Conservation (phyloP, 2,329 filamentous ascomycete genomes). For the Aspergillus neotritici region DNA sequence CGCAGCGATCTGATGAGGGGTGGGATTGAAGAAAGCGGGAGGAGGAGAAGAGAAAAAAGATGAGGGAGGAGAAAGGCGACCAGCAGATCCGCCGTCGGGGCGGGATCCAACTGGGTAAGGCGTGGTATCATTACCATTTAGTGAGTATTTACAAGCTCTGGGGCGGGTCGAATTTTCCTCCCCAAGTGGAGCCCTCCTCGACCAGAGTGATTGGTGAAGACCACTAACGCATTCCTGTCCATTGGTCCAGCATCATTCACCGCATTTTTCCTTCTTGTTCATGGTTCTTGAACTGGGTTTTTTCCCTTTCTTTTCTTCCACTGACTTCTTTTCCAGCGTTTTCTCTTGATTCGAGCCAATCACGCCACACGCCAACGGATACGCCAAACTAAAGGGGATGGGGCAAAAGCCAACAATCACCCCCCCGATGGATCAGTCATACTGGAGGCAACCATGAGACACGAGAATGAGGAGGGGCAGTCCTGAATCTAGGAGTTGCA, state of each 20-base stretch:
- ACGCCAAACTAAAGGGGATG: too few species aligned
- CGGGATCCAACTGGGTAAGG: too few species aligned
- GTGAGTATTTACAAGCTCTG: conserved; percentile 14
- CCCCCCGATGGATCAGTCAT: too few species aligned
- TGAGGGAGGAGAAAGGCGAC: conserved; percentile 4
- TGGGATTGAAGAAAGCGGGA: conserved; percentile 12
- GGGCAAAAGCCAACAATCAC: too few species aligned
- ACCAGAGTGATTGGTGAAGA: conserved; percentile 21
- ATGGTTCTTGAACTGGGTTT: not conserved
- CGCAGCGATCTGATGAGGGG: conserved; percentile 17
- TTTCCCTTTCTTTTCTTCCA: conserved; percentile 8
- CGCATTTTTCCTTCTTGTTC: conserved; percentile 18
- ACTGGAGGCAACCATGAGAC: too few species aligned
- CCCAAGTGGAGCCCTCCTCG: conserved; percentile 19
- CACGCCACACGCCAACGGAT: not conserved
- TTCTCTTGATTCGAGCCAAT: conserved; percentile 8
- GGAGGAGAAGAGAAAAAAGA: conserved; percentile 20
- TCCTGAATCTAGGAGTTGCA: too few species aligned
- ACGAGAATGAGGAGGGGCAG: too few species aligned
- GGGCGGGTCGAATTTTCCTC: conserved; percentile 25
- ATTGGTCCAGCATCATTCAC: conserved; percentile 29
- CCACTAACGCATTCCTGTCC: conserved; percentile 8
- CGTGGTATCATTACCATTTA: conserved; percentile 11
- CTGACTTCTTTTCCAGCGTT: not conserved
- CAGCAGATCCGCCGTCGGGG: too few species aligned